Conservation (phyloP, 108 stramenopile genomes). For the Tribonema minus region DNA sequence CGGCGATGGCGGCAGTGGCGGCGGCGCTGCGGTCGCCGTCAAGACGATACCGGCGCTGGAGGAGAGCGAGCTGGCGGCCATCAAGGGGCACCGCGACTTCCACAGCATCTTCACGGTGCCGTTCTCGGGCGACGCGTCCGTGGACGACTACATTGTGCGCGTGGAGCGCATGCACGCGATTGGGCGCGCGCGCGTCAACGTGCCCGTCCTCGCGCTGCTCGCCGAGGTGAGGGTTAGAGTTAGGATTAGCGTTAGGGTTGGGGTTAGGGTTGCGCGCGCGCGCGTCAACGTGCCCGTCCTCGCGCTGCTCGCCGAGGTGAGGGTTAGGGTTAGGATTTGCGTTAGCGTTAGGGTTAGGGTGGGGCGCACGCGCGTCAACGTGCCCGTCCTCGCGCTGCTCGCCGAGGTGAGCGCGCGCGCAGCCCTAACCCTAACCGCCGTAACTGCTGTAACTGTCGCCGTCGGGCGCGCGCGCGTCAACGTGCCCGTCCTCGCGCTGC, state of each 20-base stretch:
- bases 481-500: constrained; percentile 21
- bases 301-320: constrained; percentile 2
- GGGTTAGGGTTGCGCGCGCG: too few species aligned
- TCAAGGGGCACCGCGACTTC: constrained; percentile 5
- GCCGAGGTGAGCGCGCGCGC: too few species aligned
- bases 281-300: constrained; percentile 24
- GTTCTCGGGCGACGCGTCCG: constrained; percentile 11
- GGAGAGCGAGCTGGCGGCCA: constrained; percentile 1
- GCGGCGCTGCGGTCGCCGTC: background rate
- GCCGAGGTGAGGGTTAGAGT: background rate
- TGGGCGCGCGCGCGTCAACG: background rate
- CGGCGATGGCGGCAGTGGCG: background rate
- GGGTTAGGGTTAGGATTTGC: too few species aligned
- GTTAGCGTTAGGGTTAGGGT: too few species aligned
- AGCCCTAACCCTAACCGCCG: too few species aligned
- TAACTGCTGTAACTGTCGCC: too few species aligned
- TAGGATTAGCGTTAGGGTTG: too few species aligned
- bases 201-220: constrained; percentile 19
- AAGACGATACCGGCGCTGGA: background rate
- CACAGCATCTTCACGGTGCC: constrained; percentile 10
- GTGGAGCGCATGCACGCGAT: background rate
- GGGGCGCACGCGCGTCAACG: too few species aligned
- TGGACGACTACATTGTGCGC: constrained; percentile 4
- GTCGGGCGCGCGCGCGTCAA: background rate
- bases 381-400: constrained; percentile 9